Base-by-base conservation (phyloP, 768 basidiomycete species). In the Polyporus arcularius region DNA sequence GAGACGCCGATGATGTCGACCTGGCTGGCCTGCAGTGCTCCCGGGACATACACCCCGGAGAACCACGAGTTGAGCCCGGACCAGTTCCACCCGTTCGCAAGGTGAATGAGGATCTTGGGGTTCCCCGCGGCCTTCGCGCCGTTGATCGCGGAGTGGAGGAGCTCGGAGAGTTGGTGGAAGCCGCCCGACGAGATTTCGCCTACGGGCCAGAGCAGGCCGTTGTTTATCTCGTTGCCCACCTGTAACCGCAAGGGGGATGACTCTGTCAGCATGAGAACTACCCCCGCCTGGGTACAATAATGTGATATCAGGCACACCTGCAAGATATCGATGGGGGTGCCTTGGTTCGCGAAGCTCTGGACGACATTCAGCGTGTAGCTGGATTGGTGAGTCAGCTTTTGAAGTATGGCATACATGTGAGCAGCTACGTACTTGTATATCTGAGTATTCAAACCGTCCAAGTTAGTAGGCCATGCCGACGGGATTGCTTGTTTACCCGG, bases 151-250 rank as follows among this genome's bases (percentile, higher is more conserved):
- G 85, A 85, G 63, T 88, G 82, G 31, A 87, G 77, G 18, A 87
- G 75, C 69, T 87, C 82, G 4, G 85, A 86, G 31, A 82, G 75
- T 8, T 78, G 77, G 32, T 78, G 77, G 62, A 79, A 83, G 21
- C 84, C 83, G 47, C 78, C 80, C 35, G 73, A 74, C 12, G 83
- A 84, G 56, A 84, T 84, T 35, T 75, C 72, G 43, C 84, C 85
- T 30, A 78, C 75, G 11, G 86, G 86, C 85, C 84, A 87, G 21
- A 87, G 78, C 35, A 88, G 72, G 15, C 86, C 85, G 61, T 82
- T 77, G 72, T 85, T 86, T 66, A 88, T 87, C 70, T 88, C 85
- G 63, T 88, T 87, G 10, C 85, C 85, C 57, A 86, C 79, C 80
- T 84, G 67, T 53, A 35, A 42, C 12, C n/a, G 28, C 48, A 42